These are phyloP conservation scores for Hypoxylon sp. DNA, from an alignment of 2,329 filamentous ascomycete genomes.

Conservation along the genomic window DNA sequence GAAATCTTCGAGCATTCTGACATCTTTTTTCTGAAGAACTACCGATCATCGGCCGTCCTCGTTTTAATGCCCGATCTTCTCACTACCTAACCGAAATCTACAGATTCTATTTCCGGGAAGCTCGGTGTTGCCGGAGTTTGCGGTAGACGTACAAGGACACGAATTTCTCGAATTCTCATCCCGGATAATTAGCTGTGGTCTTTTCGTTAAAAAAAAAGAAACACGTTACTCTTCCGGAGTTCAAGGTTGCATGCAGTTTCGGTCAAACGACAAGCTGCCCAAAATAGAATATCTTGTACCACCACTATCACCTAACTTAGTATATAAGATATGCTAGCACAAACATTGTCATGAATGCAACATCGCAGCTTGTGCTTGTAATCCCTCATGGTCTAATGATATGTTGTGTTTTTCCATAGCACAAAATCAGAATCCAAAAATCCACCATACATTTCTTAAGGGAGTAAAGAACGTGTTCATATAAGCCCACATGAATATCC, in stretches of 20 bases:
- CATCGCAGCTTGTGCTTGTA: too few species aligned
- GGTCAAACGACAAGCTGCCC: too few species aligned
- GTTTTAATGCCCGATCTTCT: conserved; percentile 4
- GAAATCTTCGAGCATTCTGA: conserved; percentile 1
- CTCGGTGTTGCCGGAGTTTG: neutral
- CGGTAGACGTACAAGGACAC: too few species aligned
- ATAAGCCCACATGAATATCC: too few species aligned
- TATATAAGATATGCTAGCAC: too few species aligned
- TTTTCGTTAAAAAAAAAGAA: too few species aligned
- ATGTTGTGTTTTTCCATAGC: too few species aligned
- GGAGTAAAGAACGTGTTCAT: too few species aligned
- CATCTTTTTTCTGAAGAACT: conserved; percentile 1
- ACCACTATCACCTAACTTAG: neutral
- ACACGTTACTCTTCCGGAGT: neutral
- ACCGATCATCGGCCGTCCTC: conserved; percentile 22
- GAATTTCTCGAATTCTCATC: neutral
- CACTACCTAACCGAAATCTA: neutral
- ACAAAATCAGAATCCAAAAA: too few species aligned
- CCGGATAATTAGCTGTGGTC: neutral
- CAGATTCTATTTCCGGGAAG: neutral
- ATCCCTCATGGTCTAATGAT: too few species aligned
- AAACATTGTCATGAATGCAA: too few species aligned
- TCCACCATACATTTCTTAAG: too few species aligned
- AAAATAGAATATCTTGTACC: neutral
- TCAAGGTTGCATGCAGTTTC: neutral